Evolutionary conservation across 1,284 basidiomycete species (phyloP).

Genomic region (Cystobasidium slooffiae): DNA sequence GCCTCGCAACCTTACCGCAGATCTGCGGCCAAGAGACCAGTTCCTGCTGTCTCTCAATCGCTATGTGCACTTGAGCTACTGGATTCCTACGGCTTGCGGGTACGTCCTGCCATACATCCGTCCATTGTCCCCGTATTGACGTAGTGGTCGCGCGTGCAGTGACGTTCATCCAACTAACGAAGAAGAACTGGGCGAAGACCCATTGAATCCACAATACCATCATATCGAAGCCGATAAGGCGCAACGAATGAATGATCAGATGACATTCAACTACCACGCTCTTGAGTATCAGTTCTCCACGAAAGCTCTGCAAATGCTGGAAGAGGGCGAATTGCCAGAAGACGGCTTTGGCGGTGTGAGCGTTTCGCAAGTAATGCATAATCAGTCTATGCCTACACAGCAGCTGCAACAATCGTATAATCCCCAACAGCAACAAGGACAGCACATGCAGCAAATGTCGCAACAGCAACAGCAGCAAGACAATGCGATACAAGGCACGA

Average conservation of each 20-base stretch:
- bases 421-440: slow-evolving; percentile 26
- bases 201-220: slow-evolving; percentile 41
- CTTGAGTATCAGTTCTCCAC: slow-evolving; percentile 39
- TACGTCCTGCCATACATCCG: slow-evolving; percentile 4
- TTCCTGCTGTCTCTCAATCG: slow-evolving; percentile 42
- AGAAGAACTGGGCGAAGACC: slow-evolving; percentile 41
- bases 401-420: slow-evolving; percentile 22
- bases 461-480: slow-evolving; percentile 20
- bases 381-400: slow-evolving; percentile 25
- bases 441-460: slow-evolving; percentile 5
- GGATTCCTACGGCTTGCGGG: slow-evolving; percentile 45
- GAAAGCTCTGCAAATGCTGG: slow-evolving; percentile 40
- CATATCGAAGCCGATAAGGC: slow-evolving; percentile 43
- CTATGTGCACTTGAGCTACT: slow-evolving; percentile 37
- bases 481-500: not conserved
- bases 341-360: slow-evolving; percentile 42
- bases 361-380: slow-evolving; percentile 40
- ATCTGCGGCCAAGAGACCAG: slow-evolving; percentile 38
- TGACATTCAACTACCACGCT: slow-evolving; percentile 42
- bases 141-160: not conserved
- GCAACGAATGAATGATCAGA: slow-evolving; percentile 39
- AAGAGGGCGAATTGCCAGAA: slow-evolving; percentile 43
- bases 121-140: not conserved
- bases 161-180: slow-evolving; percentile 39
- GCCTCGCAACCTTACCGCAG: slow-evolving; percentile 34